Conservation (phyloP, 768 basidiomycete species). For the Mrakia hoshinonis region DNA sequence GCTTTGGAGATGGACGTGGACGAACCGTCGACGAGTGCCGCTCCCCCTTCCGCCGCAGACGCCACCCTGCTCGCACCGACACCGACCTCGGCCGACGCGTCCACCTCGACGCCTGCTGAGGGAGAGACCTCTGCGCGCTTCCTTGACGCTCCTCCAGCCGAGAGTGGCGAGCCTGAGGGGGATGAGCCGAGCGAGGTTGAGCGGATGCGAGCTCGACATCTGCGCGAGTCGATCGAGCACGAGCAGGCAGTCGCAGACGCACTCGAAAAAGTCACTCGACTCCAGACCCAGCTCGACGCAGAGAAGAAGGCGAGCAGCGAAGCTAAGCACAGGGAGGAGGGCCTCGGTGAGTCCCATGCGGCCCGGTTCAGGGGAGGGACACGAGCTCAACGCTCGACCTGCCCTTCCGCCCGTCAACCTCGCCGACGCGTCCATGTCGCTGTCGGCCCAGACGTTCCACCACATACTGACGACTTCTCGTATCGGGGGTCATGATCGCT, state of each 20-base stretch:
- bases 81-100: background rate
- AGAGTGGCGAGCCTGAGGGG: background rate
- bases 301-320: conserved; percentile 58
- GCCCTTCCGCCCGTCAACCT: background rate
- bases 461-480: background rate
- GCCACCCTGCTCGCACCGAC: background rate
- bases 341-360: conserved; percentile 43
- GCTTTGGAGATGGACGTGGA: conserved; percentile 1
- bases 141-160: conserved; percentile 2
- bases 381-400: conserved; percentile 29
- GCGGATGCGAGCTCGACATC: conserved; percentile 56
- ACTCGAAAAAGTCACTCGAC: conserved; percentile 54
- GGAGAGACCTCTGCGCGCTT: background rate
- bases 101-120: background rate
- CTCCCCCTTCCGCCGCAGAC: background rate
- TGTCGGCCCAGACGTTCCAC: too few relatives aligned
- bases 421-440: background rate
- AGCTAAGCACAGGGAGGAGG: conserved; percentile 40
- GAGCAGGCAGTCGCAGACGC: conserved; percentile 76
- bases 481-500: background rate
- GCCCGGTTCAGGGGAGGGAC: conserved; percentile 45
- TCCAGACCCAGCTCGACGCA: conserved; percentile 51
- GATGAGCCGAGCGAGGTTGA: conserved; percentile 49
- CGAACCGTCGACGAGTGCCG: background rate
- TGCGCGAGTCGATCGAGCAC: conserved; percentile 69